A percentile compares a stretch with the other conserved stretches of the same genome.
Conservation (phyloP, 1,284 basidiomycete species). For the Apiotrichum gracile region DNA sequence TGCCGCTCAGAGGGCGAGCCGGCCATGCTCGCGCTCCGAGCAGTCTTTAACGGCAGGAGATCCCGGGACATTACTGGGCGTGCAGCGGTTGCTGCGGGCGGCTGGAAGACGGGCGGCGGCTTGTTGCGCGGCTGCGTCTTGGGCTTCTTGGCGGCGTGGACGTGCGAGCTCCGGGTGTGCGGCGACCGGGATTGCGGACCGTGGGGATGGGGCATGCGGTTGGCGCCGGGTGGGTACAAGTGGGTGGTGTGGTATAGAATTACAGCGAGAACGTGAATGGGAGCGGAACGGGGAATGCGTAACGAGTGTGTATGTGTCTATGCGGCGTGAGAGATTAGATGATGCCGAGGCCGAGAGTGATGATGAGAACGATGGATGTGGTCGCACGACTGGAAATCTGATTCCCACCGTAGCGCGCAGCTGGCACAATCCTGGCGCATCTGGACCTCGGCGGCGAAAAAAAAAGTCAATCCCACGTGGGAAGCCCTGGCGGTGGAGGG, state of each 20-base stretch:
- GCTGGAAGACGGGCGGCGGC: not conserved
- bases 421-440: not conserved
- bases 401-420: not conserved
- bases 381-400: not conserved
- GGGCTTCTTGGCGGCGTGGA: not conserved
- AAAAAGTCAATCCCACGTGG: not conserved
- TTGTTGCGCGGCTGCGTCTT: conserved; percentile 2
- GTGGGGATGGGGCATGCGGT: not conserved
- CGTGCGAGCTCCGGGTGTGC: conserved; percentile 19
- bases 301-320: no score
- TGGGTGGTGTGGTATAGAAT: not conserved
- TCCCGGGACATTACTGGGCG: conserved; percentile 11
- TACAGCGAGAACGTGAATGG: not conserved
- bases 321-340: no score
- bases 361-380: not conserved
- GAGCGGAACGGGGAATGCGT: not conserved
- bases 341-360: not conserved
- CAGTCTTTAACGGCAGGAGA: not conserved
- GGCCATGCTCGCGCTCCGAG: not conserved
- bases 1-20: not conserved
- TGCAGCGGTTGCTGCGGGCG: conserved; percentile 1
- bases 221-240: not conserved
- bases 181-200: not conserved
- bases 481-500: no score
- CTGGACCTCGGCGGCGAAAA: not conserved